phyloP scores from a whole-genome alignment of 495 filamentous ascomycete species.

The Trichocladium antarcticum region DNA sequence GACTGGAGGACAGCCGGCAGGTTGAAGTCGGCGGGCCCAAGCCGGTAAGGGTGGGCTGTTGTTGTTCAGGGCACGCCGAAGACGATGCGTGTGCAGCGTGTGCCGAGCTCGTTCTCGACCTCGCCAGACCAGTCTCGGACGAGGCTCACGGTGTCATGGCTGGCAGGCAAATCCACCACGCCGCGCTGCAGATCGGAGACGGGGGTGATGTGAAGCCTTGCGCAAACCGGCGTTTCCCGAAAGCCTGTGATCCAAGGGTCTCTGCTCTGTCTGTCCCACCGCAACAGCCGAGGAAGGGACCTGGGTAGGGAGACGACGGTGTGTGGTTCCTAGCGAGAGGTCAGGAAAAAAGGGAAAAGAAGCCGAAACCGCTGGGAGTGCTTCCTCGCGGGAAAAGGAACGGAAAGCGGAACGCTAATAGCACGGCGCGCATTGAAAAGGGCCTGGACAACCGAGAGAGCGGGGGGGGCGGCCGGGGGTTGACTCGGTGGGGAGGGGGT shows the following conservation, averaged over 20 bases:
- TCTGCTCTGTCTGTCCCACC: background rate
- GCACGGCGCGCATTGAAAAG: slow-evolving; percentile 17
- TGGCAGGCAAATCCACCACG: slow-evolving; percentile 9
- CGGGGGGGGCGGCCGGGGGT: slow-evolving; percentile 11
- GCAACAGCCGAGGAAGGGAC: background rate
- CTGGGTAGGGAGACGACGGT: background rate
- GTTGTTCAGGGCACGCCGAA: slow-evolving; percentile 10
- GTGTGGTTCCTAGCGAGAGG: background rate
- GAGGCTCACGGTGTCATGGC: slow-evolving; percentile 29
- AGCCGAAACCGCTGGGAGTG: slow-evolving; percentile 11
- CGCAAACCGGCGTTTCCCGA: slow-evolving; percentile 3
- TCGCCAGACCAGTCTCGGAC: slow-evolving; percentile 20
- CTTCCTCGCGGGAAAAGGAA: slow-evolving; percentile 25
- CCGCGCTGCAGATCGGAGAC: slow-evolving; percentile 4
- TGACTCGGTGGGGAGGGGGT: slow-evolving; percentile 17
- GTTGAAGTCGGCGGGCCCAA: too few relatives aligned
- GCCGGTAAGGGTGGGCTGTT: background rate
- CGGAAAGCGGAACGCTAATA: slow-evolving; percentile 13
- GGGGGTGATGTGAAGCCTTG: background rate
- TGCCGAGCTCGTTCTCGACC: slow-evolving; percentile 16
- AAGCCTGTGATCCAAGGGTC: background rate
- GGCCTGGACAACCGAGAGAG: slow-evolving; percentile 2
- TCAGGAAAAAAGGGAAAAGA: slow-evolving; percentile 1
- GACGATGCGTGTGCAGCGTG: slow-evolving; percentile 6
- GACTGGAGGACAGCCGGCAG: too few relatives aligned